A percentile compares a stretch with the other conserved stretches of the same genome.
These are phyloP conservation scores for Myrmaecium sp. DNA, from an alignment of 2,329 filamentous ascomycete species.

Conservation along the genomic window DNA sequence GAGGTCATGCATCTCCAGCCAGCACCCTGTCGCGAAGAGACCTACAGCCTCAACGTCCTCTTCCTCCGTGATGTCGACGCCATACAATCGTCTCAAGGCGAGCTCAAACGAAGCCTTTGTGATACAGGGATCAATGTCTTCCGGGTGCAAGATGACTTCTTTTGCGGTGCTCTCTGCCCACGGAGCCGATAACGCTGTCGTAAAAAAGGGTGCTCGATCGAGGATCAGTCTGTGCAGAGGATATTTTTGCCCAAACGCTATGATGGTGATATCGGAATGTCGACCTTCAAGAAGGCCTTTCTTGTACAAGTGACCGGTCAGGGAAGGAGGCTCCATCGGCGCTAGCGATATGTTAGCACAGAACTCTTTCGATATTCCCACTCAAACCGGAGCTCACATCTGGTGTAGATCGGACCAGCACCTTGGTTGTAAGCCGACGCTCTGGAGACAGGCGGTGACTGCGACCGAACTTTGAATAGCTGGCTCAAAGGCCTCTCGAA, in stretches of 20 bases:
- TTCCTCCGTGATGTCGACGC: conserved; percentile 28
- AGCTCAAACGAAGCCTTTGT: conserved; percentile 36
- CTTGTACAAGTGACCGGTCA: conserved; percentile 35
- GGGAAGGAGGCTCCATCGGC: conserved; percentile 20
- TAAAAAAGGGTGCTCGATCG: conserved; percentile 39
- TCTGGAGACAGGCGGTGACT: conserved; percentile 22
- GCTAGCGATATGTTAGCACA: conserved; percentile 1
- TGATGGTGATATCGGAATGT: conserved; percentile 37
- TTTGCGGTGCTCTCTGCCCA: conserved; percentile 37
- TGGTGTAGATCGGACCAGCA: conserved; percentile 16
- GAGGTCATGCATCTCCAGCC: conserved; percentile 41
- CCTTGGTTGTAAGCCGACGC: conserved; percentile 24
- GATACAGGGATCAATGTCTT: conserved; percentile 37
- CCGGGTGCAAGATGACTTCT: conserved; percentile 35
- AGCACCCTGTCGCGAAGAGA: conserved; percentile 38
- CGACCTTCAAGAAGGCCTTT: conserved; percentile 33
- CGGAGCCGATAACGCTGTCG: conserved; percentile 35
- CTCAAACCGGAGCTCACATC: no score
- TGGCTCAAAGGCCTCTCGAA: conserved; percentile 22
- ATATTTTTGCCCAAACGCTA: conserved; percentile 35
- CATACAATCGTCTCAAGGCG: conserved; percentile 37
- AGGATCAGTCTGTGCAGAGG: conserved; percentile 37
- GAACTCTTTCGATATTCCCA: no score
- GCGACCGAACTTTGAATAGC: conserved; percentile 25
- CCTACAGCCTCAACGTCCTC: conserved; percentile 36